Evolutionary conservation across 73 alveolate species (phyloP), one percentile per base, ranked within the genome.

Genomic region (Paramecium sexaurelia): DNA sequence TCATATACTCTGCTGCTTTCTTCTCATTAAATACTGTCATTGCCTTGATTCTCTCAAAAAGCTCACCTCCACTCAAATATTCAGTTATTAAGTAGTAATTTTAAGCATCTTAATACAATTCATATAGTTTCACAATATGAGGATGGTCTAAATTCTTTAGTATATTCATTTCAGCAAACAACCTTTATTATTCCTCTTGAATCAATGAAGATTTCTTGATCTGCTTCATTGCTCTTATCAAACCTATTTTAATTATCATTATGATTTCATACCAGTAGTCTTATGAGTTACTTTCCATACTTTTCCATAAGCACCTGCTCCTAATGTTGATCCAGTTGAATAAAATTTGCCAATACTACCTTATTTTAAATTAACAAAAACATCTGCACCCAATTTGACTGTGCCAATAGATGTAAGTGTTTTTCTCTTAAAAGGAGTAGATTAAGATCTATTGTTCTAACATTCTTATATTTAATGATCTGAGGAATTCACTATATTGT

Each of bases 1-100:
- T 75, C 94, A 89, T 89, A 36, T 24, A 89, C 43, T 89, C 92
- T n/a, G 94, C 94, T 35, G 94, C 94, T 73, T 43, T 40, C 27
- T 43, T 82, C 22, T 89, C 94, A 45, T 69, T 57, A 29, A 89
- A 89, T 11, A 26, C 6, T 6, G 78, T 66, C 92, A 75, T 73
- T 4, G 55, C 84, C 19, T 75, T 85, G 8, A 94, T 94, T 41
- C 91, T 61, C 32, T 94, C 97, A 92, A 94, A 94, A 5, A 94
- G 45, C 73, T 94, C 97, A 8, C 96, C 97, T 22, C 97, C 97
- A 51, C 75, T 92, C 55, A 95, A 92, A 66, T 92, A 73, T 88
- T 86, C 93, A 5, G 93, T 86, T 0, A 86, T 66, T 17, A 86
- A 75, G 7, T 66, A 86, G 75, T 86, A 86, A 66, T 86, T 86